These are phyloP conservation scores for Geranium incanum DNA, from an alignment of 441 rosid genomes.

Conservation along the genomic window DNA sequence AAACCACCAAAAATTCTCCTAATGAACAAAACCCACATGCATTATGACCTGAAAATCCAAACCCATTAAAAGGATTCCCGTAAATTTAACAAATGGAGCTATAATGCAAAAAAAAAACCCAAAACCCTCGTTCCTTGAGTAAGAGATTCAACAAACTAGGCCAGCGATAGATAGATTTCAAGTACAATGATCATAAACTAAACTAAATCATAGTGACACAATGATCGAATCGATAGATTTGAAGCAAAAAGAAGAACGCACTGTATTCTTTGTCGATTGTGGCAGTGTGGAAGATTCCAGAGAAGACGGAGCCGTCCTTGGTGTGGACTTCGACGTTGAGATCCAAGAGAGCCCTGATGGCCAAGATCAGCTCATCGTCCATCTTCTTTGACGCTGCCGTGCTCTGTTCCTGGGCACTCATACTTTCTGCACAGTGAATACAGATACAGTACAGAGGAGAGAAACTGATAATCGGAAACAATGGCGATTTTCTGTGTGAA, in stretches of 20 bases:
- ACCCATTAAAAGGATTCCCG: neutral
- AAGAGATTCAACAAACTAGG: too few species aligned
- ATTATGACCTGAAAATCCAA: neutral
- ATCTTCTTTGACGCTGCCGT: too few species aligned
- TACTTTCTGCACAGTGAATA: too few species aligned
- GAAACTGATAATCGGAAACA: too few species aligned
- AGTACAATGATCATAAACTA: neutral
- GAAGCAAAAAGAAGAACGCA: neutral
- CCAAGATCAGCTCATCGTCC: neutral
- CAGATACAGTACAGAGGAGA: too few species aligned
- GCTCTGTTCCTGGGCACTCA: too few species aligned
- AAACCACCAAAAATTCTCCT: neutral
- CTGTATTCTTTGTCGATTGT: neutral
- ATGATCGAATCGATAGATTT: neutral
- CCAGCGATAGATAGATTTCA: neutral
- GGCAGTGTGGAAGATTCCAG: slow-evolving; percentile 3
- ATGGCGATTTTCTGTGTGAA: too few species aligned
- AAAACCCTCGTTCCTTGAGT: neutral
- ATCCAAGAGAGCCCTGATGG: neutral
- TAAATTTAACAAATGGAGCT: neutral
- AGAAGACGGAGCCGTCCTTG: slow-evolving; percentile 6
- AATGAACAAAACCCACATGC: neutral
- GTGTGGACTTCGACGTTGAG: neutral
- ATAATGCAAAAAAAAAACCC: neutral
- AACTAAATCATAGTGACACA: neutral